A percentile compares a stretch with the other conserved stretches of the same genome.
Conservation (phyloP, 495 filamentous ascomycete genomes). For the Penicillium paxilli region DNA sequence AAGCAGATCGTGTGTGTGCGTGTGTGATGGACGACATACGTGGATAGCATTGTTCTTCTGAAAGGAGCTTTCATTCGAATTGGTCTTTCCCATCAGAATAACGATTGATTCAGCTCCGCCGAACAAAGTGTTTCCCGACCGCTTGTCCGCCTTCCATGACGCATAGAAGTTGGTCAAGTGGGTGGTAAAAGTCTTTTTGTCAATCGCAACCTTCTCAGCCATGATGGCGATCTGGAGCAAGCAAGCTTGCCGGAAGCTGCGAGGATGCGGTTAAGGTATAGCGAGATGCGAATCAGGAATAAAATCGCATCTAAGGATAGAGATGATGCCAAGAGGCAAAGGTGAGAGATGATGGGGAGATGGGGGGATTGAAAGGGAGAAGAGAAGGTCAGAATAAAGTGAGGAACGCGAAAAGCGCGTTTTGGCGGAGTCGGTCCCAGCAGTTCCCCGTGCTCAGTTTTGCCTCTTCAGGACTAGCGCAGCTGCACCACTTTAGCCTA, state of each 20-base stretch:
- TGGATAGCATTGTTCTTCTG: slow-evolving; percentile 95
- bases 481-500: neutral
- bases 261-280: slow-evolving; percentile 7
- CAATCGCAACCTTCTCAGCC: slow-evolving; percentile 80
- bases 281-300: neutral
- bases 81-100: slow-evolving; percentile 90
- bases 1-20: no score
- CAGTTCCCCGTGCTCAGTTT: slow-evolving; percentile 24
- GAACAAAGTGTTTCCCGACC: slow-evolving; percentile 73
- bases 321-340: neutral
- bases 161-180: slow-evolving; percentile 81
- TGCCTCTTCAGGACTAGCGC: slow-evolving; percentile 21
- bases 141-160: slow-evolving; percentile 95
- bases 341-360: slow-evolving; percentile 1
- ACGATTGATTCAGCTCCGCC: slow-evolving; percentile 81
- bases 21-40: slow-evolving; percentile 60
- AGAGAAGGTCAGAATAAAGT: neutral
- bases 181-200: slow-evolving; percentile 87
- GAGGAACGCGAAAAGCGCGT: slow-evolving; percentile 35
- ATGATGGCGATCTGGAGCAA: slow-evolving; percentile 30
- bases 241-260: slow-evolving; percentile 18
- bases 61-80: slow-evolving; percentile 71
- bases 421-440: slow-evolving; percentile 13
- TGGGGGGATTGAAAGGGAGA: slow-evolving; percentile 1
- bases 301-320: slow-evolving; percentile 2